A percentile compares a stretch with the other conserved stretches of the same genome.
phyloP scores from a whole-genome alignment of 495 filamentous ascomycete genomes.

The Aspergillus baeticus region DNA sequence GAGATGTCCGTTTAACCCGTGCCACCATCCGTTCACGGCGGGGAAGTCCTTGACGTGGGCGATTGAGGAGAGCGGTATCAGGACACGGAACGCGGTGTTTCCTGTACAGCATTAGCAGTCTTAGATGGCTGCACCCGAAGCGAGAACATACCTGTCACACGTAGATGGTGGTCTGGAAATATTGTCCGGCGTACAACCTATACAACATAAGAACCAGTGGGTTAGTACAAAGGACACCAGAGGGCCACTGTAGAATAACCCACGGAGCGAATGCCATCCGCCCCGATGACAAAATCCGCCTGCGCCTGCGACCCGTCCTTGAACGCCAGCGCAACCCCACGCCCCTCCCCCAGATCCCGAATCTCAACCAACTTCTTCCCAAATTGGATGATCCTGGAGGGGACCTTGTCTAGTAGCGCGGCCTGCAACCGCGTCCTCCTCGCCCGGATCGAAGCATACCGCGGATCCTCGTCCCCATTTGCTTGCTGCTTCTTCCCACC shows the following conservation, averaged over 20 bases:
- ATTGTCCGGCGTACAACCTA: neutral
- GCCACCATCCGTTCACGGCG: constrained; percentile 45
- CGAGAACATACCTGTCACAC: neutral
- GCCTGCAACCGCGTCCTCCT: neutral
- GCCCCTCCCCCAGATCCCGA: neutral
- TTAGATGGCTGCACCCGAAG: too few relatives aligned
- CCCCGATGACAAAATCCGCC: constrained; percentile 51
- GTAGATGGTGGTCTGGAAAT: constrained; percentile 1
- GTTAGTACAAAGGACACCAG: too few relatives aligned
- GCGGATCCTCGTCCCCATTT: neutral
- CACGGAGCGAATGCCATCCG: constrained; percentile 53
- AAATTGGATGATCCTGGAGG: neutral
- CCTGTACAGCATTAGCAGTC: too few relatives aligned
- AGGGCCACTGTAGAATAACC: too few relatives aligned
- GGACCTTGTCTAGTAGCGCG: neutral
- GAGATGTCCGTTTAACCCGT: constrained; percentile 40
- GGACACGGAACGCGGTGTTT: neutral
- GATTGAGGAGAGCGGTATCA: constrained; percentile 5
- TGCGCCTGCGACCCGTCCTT: constrained; percentile 33
- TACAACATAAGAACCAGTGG: neutral
- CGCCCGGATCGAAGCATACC: neutral
- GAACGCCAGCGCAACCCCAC: neutral
- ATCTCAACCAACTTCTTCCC: constrained; percentile 1
- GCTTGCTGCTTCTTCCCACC: neutral
- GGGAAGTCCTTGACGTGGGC: constrained; percentile 36